Evolutionary conservation across 1,284 basidiomycete species (phyloP), one percentile per base, ranked within the genome.

Genomic region (Rhodotorula sp.): DNA sequence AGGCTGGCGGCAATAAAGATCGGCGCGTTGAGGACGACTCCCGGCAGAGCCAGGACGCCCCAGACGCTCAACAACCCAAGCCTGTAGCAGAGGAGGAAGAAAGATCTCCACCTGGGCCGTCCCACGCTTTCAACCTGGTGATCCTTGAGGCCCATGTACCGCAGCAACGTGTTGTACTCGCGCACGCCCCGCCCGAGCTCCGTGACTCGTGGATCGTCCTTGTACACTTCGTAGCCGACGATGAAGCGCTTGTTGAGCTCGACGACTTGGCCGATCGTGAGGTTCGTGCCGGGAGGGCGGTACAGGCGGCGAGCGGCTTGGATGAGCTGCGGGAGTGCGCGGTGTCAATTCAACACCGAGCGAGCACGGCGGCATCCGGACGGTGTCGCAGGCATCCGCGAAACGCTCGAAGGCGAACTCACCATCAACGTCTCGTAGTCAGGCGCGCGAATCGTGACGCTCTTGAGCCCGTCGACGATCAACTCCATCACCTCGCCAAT

Each of bases 401-500:
- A 20, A 24, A 44, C 1, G 28, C 34, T n/a, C n/a, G n/a, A 15
- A 31, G 11, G 22, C 44, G 22, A 13, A 53, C 62, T 16, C 75
- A 90, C 94, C 94, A 98, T 96, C 66, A 99, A 85, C 2, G 96
- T 99, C 76, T 99, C 96, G 80, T 91, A 99, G 81, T 99, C 96
- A 2, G 96, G 94, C 15, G 95, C 93, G 65, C 94, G 85, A 55
- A 99, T 87, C 0, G 96, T 99, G 55, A 99, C 96, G 2, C 93
- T 94, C 82, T 98, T 97, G 75, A 99, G 83, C n/a, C 88, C 91
- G 78, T 98, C 92, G 78, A 96, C 97, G 68, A 97, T 90, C 67
- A 96, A 83, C 76, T 97, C 91, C 73, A 99, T 85, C 76, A 98
- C 87, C 79, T 91, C 90, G 15, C 88, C 85, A 56, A 95, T 92